These are phyloP conservation scores for Poa annua DNA, from an alignment of 176 grass and related monocot genomes.

Conservation along the genomic window DNA sequence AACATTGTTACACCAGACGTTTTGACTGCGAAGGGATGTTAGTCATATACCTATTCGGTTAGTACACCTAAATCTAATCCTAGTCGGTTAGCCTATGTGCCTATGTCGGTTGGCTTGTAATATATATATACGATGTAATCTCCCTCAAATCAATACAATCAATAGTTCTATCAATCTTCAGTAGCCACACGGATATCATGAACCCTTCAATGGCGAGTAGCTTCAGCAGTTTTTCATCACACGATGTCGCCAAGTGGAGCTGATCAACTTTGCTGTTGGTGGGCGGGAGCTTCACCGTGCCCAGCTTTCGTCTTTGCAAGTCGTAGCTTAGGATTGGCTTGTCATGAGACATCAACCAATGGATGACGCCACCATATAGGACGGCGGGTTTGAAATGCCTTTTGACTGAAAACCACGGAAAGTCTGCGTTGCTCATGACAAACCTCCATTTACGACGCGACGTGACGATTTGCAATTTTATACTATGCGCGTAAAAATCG, in stretches of 20 bases:
- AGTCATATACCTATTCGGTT: no score
- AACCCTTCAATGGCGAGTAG: neutral
- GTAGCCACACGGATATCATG: neutral
- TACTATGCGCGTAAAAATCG: neutral
- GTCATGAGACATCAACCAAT: neutral
- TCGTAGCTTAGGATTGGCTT: neutral
- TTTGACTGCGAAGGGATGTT: no score
- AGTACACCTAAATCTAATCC: no score
- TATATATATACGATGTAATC: no score
- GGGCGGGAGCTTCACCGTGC: neutral
- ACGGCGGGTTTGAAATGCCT: neutral
- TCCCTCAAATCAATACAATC: no score
- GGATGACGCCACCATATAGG: neutral
- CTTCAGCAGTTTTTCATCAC: neutral
- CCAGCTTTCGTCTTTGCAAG: neutral
- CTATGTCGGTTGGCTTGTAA: no score
- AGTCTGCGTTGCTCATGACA: neutral
- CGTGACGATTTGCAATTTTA: neutral
- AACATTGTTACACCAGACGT: no score
- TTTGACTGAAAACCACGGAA: neutral
- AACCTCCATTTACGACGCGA: neutral
- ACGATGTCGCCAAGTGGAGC: neutral
- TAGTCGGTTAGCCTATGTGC: no score
- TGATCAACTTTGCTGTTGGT: neutral
- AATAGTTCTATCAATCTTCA: no score